These are phyloP conservation scores for Solanum infundibuliforme DNA, from an alignment of 257 asterid species.

Conservation along the genomic window DNA sequence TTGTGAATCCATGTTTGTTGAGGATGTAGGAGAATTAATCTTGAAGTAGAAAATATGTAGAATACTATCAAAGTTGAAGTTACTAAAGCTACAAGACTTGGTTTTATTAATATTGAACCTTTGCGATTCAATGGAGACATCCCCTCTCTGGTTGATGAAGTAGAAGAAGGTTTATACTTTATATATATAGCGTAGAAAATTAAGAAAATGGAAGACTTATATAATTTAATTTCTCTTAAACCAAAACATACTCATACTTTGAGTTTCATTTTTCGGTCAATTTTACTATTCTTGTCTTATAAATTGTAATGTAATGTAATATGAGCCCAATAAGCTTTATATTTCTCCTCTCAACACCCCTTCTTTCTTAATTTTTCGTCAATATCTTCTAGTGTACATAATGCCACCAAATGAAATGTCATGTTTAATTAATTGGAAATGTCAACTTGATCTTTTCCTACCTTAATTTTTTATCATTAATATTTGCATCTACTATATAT, in stretches of 20 bases:
- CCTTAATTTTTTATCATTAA: background rate
- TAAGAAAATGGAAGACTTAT: background rate
- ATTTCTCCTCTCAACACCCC: background rate
- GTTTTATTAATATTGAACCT: conserved; percentile 7
- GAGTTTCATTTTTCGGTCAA: background rate
- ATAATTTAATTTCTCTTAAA: background rate
- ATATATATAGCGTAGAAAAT: background rate
- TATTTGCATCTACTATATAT: background rate
- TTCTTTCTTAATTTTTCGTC: background rate
- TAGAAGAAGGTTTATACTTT: background rate
- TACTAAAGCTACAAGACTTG: conserved; percentile 21
- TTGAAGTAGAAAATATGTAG: conserved; percentile 19
- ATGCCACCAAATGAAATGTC: background rate
- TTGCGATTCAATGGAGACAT: background rate
- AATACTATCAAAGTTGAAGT: conserved; percentile 16
- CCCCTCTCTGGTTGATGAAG: background rate
- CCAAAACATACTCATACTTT: background rate
- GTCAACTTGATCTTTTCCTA: background rate
- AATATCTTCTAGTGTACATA: background rate
- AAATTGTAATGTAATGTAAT: background rate
- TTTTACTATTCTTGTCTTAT: background rate
- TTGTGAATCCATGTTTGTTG: conserved; percentile 1
- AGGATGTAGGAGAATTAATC: conserved; percentile 14
- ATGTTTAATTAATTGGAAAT: background rate
- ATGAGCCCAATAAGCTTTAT: background rate